Base-by-base conservation (phyloP, 78 protist species). In the Chrysochromulina parva region DNA sequence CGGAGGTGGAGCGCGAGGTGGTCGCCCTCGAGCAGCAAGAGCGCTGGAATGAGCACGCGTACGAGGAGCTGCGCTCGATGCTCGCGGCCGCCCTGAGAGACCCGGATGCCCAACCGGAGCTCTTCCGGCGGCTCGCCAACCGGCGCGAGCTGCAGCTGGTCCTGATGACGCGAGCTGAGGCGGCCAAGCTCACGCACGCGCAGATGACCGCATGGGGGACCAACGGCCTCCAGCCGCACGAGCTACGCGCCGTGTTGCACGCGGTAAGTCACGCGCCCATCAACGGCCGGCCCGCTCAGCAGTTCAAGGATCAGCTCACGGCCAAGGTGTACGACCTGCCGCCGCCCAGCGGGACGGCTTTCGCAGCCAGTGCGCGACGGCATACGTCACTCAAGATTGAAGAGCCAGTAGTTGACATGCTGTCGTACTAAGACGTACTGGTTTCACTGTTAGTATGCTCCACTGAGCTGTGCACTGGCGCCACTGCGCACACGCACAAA, bases 81-180 rank as follows among this genome's bases (percentile, higher is more conserved):
- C 82, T 74, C 26, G 55, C 82, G 14, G 26, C 50, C 1, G 82
- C 82, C 24, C 82, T 74, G 57, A 4, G 82, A 53, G 55, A 28
- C n/a, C 82, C 82, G 13, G 82, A 74, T 13, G 9, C 20, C n/a
- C 6, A 74, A 53, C 55, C 28, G 28, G 55, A 53, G 13, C 9
- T n/a, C 4, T 74, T 74, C 82, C 16, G 3, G 82, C 82, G 82
- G 24, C 82, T 74, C 26, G 6, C 28, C 58, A 74, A 74, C 55
- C 82, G 82, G 28, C 82, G 48, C 55, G 82, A 74, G 82, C 82
- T 74, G 55, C 82, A 74, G 55, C 82, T 74, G 9, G 82, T 74
- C 24, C 82, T 74, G 82, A 74, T 74, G 82, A 74, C 82, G 13
- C 48, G 57, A 14, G 4, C 53, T 7, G 82, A 74, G 82, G 3